Base-by-base conservation (phyloP, 2,329 filamentous ascomycete genomes). In the Phyllosticta citriasiana region DNA sequence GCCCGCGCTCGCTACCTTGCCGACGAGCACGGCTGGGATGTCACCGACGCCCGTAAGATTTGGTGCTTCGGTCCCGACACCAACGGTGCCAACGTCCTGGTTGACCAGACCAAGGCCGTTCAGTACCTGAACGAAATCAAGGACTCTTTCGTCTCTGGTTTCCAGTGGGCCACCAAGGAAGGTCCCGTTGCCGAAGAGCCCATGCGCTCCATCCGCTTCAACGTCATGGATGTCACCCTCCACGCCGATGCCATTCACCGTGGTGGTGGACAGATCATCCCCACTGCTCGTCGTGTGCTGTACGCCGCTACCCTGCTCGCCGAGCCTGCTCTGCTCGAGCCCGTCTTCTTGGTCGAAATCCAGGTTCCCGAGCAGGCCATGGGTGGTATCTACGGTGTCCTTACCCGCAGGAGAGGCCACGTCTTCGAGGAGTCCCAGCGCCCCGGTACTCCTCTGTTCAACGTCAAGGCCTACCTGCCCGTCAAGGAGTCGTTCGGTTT, bases 81-180 rank as follows among this genome's bases (percentile, higher is more conserved):
- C 77, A 94, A 83, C 75, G 94, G 94, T 79, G 88, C 94, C 85
- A 99, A 99, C 87, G 82, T 99, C 85, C 84, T 99, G 71, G 87
- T 99, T 75, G 94, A 99, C 82, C 94, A 97, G 88, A 97, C 93
- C 85, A 99, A 97, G 90, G 94, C 94, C 72, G 94, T 99, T 69
- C 94, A 99, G 84, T 99, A 97, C 88, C 86, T 99, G 75, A 94
- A 91, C 84, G 94, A 99, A 89, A 99, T 99, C 87, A 99, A 99
- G 89, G 94, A 99, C 77, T 97, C 93, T 65, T 88, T 97, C 71
- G 92, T 97, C 75, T 97, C 94, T 70, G 94, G 94, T 87, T 99
- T 99, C 91, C 94, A 99, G 82, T 99, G 94, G 94, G 94, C 94
- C 69, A 91, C 90, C 72, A 88, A 93, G 76, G 94, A 99, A 85